A percentile compares a stretch with the other conserved stretches of the same genome.
phyloP scores from a whole-genome alignment of 2,329 filamentous ascomycete species.

The Ambrosiella cleistominuta region DNA sequence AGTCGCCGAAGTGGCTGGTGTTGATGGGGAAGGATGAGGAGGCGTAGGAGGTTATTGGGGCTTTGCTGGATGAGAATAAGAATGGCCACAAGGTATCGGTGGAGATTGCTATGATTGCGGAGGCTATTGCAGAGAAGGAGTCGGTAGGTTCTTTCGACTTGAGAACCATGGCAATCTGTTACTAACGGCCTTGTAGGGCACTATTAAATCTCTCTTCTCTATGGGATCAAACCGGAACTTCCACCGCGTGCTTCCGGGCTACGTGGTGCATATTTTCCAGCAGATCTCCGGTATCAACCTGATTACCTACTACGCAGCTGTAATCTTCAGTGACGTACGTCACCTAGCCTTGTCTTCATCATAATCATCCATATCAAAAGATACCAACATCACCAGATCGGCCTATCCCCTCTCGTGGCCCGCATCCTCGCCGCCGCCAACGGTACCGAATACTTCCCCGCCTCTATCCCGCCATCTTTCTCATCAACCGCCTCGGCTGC shows the following conservation, averaged over 20 bases:
- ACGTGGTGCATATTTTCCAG: constrained; percentile 45
- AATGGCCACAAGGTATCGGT: background rate
- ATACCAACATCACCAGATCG: constrained; percentile 14
- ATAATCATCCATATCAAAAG: too few species aligned
- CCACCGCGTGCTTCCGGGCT: constrained; percentile 42
- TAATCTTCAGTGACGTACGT: constrained; percentile 30
- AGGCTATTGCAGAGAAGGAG: too few species aligned
- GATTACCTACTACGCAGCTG: constrained; percentile 44
- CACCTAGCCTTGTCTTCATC: background rate
- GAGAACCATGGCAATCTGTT: too few species aligned
- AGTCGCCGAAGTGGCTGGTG: constrained; percentile 1
- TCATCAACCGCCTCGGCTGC: constrained; percentile 49
- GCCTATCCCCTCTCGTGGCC: constrained; percentile 34
- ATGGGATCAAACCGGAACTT: constrained; percentile 32
- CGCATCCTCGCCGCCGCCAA: constrained; percentile 27
- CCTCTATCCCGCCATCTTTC: constrained; percentile 25
- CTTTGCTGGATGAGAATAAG: constrained; percentile 22
- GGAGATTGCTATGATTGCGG: background rate
- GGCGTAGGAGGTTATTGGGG: constrained; percentile 15
- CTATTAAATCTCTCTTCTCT: constrained; percentile 38
- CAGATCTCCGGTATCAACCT: constrained; percentile 47
- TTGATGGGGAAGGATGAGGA: background rate
- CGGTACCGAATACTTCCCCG: constrained; percentile 38
- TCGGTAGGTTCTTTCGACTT: too few species aligned
- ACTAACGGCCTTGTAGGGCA: constrained; percentile 17